Conservation (phyloP, 1,139 yeast genomes). For the Lodderomyces oxycetoniae region DNA sequence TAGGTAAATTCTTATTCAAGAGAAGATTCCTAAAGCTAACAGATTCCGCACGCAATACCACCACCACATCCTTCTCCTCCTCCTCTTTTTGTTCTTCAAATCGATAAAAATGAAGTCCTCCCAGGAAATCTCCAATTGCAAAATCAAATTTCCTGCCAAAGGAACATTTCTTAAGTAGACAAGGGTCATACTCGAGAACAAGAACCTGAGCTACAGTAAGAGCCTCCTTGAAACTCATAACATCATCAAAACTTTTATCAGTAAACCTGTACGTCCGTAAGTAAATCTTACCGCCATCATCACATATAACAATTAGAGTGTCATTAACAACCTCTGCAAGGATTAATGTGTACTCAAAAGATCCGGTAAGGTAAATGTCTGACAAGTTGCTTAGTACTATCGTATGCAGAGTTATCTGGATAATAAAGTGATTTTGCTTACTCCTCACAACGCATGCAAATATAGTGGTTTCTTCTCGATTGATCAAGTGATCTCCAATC, state of each 20-base stretch:
- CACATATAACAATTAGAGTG: constrained; percentile 16
- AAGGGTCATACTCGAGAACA: background rate
- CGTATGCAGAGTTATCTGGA: constrained; percentile 6
- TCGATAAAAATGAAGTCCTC: background rate
- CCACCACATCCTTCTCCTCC: too few species aligned
- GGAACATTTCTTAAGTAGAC: background rate
- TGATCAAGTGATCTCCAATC: constrained; percentile 20
- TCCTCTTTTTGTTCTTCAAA: too few species aligned
- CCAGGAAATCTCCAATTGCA: background rate
- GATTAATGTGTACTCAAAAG: constrained; percentile 13
- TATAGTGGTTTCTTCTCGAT: constrained; percentile 13
- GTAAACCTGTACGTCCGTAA: constrained; percentile 1
- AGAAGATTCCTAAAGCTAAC: too few species aligned
- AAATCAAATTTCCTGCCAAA: background rate
- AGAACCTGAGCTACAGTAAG: background rate
- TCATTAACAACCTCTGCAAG: constrained; percentile 16
- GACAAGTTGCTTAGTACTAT: constrained; percentile 15
- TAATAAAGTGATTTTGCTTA: background rate
- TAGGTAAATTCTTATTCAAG: too few species aligned
- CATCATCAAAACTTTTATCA: background rate
- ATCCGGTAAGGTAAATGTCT: constrained; percentile 3
- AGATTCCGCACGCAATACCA: too few species aligned
- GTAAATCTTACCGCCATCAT: constrained; percentile 6
- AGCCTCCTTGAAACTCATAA: background rate
- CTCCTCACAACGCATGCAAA: constrained; percentile 11